These are phyloP conservation scores for Capronia americana DNA, from an alignment of 2,329 filamentous ascomycete species.

Conservation along the genomic window DNA sequence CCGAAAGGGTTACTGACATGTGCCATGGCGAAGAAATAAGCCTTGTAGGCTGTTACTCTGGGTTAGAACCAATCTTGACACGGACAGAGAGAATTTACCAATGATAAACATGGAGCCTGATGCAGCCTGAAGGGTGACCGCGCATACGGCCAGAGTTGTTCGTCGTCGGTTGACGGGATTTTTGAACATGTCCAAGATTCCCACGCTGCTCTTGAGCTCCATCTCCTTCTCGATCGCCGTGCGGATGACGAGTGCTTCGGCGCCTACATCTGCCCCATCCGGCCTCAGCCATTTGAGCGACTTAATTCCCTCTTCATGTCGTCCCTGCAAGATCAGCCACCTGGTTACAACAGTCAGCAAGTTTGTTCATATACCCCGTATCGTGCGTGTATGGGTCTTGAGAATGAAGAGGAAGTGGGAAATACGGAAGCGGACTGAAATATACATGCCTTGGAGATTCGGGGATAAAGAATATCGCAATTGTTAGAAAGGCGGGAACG, in stretches of 20 bases:
- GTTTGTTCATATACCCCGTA: background rate
- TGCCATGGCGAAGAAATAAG: conserved; percentile 67
- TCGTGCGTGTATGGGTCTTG: background rate
- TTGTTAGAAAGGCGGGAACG: conserved; percentile 40
- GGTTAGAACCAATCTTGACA: background rate
- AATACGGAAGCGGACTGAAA: background rate
- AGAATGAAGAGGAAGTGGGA: background rate
- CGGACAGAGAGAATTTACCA: conserved; percentile 43
- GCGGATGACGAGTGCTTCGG: conserved; percentile 46
- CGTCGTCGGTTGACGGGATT: conserved; percentile 60
- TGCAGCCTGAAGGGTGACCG: conserved; percentile 59
- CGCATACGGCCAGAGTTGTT: conserved; percentile 56
- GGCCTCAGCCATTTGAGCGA: conserved; percentile 49
- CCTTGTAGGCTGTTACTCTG: conserved; percentile 55
- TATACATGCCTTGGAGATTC: conserved; percentile 35
- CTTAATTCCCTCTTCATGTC: conserved; percentile 44
- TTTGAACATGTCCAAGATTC: conserved; percentile 56
- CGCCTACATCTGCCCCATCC: conserved; percentile 40
- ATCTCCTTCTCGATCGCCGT: conserved; percentile 46
- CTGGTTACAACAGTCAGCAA: conserved; percentile 29
- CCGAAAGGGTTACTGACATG: conserved; percentile 61
- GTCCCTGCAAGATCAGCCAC: conserved; percentile 43
- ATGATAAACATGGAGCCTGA: conserved; percentile 64
- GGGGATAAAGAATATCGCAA: conserved; percentile 43
- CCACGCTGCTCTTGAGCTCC: conserved; percentile 44